Evolutionary conservation across 352 stramenopile genomes (phyloP), one percentile per base, ranked within the genome.

Genomic region (Phytophthora podocarpi): DNA sequence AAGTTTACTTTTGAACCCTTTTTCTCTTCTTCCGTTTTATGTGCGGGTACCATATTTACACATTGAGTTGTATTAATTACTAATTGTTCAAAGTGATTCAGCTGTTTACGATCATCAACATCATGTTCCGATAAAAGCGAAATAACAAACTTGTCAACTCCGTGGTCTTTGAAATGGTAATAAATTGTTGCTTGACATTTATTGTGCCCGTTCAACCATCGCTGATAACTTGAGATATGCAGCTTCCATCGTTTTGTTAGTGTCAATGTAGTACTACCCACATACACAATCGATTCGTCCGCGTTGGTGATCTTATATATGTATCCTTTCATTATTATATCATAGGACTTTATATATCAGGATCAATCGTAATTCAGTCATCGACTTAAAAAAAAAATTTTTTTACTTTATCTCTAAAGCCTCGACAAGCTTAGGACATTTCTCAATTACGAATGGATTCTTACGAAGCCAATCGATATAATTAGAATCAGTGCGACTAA

Each of bases 251-350:
- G 18, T 21, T 2, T 0, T 18, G 42, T 4, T 7, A 63, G 13
- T 18, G 54, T 63, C 2, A 6, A 0, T 13, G 43, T 63, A 0
- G 53, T 54, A 43, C 53, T 62, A 62, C 52, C 52, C 28, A 52
- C 52, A 52, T 52, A 60, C 7, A 60, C 40, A 46, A 60, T 60
- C 13, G 52, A 46, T 31, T 60, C 52, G 31, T 60, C 52, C 4
- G 40, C 40, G 21, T 60, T 59, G 31, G 51, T 52, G 48, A 57
- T 57, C 48, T 52, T 52, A 52, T 60, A 61, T 40, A 53, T 52
- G 53, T 61, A 53, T 53, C 52, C 52, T 61, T 61, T 53, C 52
- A 54, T 55, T 49, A 45, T 52, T n/a, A 53, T 46, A 56, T 57
- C 21, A 45, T 52, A 53, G 18, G 18, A 60, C 39, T 60, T 52